A percentile compares a stretch with the other conserved stretches of the same genome.
These are phyloP conservation scores for Xylaria sp. DNA, from an alignment of 2,329 filamentous ascomycete genomes.

Conservation along the genomic window DNA sequence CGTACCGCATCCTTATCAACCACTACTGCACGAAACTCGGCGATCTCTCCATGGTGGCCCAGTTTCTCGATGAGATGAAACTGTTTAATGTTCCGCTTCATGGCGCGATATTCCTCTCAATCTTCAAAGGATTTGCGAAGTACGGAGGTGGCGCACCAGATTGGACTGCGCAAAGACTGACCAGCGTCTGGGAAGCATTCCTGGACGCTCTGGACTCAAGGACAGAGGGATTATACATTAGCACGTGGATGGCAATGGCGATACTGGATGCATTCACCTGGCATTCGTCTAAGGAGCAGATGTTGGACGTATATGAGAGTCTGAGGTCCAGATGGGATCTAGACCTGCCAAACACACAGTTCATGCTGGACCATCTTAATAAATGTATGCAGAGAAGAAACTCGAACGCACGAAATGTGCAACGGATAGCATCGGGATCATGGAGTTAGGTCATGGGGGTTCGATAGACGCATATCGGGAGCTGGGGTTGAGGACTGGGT, in stretches of 20 bases:
- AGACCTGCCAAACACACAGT: constrained; percentile 44
- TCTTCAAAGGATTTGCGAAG: constrained; percentile 79
- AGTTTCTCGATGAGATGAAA: constrained; percentile 81
- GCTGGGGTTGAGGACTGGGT: background rate
- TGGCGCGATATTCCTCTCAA: constrained; percentile 74
- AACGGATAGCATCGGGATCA: constrained; percentile 6
- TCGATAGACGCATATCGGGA: constrained; percentile 7
- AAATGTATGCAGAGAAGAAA: constrained; percentile 43
- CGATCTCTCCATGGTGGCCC: constrained; percentile 70
- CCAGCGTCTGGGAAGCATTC: constrained; percentile 68
- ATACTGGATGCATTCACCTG: constrained; percentile 65
- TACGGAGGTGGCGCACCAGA: constrained; percentile 70
- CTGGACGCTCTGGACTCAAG: constrained; percentile 55
- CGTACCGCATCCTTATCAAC: constrained; percentile 78
- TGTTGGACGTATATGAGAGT: constrained; percentile 57
- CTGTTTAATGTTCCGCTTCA: constrained; percentile 68
- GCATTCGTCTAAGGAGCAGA: constrained; percentile 54
- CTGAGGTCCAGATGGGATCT: constrained; percentile 53
- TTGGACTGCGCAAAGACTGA: constrained; percentile 74
- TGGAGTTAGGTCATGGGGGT: background rate
- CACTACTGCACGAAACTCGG: constrained; percentile 72
- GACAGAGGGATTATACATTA: constrained; percentile 53
- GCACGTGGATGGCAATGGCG: constrained; percentile 64
- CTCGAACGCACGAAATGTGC: constrained; percentile 5
- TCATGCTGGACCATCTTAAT: constrained; percentile 51